Evolutionary conservation across 129 eudicot species (phyloP), one percentile per base, ranked within the genome.

Genomic region (Sambucus nigra): DNA sequence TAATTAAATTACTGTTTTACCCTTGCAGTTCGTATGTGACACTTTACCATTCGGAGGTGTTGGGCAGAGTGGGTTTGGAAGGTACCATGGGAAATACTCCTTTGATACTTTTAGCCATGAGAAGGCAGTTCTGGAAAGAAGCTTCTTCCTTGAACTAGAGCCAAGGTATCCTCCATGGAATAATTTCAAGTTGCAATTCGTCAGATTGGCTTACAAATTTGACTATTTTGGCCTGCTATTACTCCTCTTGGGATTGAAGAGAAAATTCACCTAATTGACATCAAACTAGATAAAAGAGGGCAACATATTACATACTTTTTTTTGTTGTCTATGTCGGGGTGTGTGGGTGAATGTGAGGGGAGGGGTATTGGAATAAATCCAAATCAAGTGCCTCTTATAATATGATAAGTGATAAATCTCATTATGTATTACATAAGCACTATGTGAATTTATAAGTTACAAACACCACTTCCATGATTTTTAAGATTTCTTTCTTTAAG

Each of bases 101-200:
- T 92, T 92, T 13, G 94, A 92, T 25, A 70, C 96, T 2, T 92
- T 92, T 56, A 92, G 99, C 67, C 99, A 92, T 39, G 99, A 92
- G 55, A 86, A 92, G 67, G 91, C 87, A 1, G 84, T 92, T 27
- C 56, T 82, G 53, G 72, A 82, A 5, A 52, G 94, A 53, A 80
- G 71, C 61, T 92, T 71, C 59, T 75, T 67, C 61, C 62, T 71
- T 5, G 99, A 92, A 51, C 81, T 86, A 19, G 84, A 67, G 55
- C 82, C 95, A 2, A 79, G 99, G 66, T 84, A 92, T 65, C 99
- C 99, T 18, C 99, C 99, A 24, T 92, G 94, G 95, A 92, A 60
- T 52, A 68, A 56, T 18, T 77, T 77, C 68, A 92, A 86, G 69
- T 29, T 92, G 76, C 71, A 74, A 61, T 86, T 92, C 69, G 53